Base-by-base conservation (phyloP, 2,329 filamentous ascomycete genomes). In the Nannizzia gypsea region DNA sequence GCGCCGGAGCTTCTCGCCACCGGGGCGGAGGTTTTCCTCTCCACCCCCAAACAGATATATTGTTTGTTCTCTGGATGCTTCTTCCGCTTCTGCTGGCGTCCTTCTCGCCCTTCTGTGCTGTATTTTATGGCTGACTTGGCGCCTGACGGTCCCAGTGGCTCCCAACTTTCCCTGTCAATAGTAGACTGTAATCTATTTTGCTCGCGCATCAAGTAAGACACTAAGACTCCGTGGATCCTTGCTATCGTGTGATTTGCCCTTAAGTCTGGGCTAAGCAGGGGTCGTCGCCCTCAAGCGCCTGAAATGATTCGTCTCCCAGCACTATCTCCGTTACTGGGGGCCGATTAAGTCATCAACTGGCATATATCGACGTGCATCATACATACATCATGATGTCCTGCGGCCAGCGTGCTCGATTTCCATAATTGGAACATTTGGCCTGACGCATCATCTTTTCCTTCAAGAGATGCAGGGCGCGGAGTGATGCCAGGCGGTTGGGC, bases 41-140 rank as follows among this genome's bases (percentile, higher is more conserved):
- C 50, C 28, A 31, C 50, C 13, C 31, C n/a, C 50, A 26, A 34
- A n/a, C 20, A n/a, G 6, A 42, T 20, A 13, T 28, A 34, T 13
- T 22, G 13, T 54, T 54, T 3, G 24, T 50, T 50, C 44, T 26
- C 6, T 24, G 24, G 20, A 50, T 9, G 46, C 26, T 48, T 31
- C 46, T 52, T 46, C 31, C 13, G 31, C 31, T 52, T 54, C 50
- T 20, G 5, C n/a, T 9, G 26, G 34, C 13, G n/a, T 54, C 28
- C 20, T 26, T 54, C 22, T 26, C 34, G 50, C 50, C 34, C 15
- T 34, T 2, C 9, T 54, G 24, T 31, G 28, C 50, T 31, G 50
- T 54, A 34, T 31, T 31, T 54, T 54, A 31, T 54, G 50, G 50
- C 50, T 54, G 50, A 54, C 50, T 54, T 54, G 50, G 50, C 50